These are phyloP conservation scores for Aegilops speltoides DNA, from an alignment of 176 grass and related monocot genomes.

Conservation along the genomic window DNA sequence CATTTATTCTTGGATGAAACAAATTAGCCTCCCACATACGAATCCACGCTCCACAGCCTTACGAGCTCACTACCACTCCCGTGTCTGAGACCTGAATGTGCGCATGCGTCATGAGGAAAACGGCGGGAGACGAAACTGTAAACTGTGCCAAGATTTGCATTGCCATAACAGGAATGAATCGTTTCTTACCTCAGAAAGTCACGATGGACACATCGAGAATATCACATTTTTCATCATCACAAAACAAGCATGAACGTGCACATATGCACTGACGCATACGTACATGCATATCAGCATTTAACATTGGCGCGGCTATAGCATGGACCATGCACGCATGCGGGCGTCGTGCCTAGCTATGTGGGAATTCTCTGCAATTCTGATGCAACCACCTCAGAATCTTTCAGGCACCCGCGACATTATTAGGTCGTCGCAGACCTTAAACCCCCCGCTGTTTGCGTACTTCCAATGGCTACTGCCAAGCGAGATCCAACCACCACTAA, in stretches of 20 bases:
- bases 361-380: constrained; percentile 9
- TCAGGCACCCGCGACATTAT: constrained; percentile 14
- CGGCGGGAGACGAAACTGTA: no score
- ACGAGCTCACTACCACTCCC: not conserved
- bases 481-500: not conserved
- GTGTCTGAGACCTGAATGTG: not conserved
- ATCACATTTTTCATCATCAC: not conserved
- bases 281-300: not conserved
- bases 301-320: not conserved
- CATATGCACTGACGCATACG: no score
- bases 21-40: not conserved
- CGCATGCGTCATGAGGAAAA: not conserved
- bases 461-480: constrained; percentile 3
- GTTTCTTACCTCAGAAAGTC: not conserved
- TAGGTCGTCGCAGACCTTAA: not conserved
- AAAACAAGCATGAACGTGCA: not conserved
- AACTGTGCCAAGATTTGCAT: constrained; percentile 33
- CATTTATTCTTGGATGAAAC: not conserved
- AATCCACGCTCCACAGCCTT: not conserved
- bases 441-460: not conserved
- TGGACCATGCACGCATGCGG: not conserved
- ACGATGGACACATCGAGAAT: not conserved
- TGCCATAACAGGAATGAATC: not conserved
- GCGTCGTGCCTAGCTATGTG: not conserved
- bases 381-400: constrained; percentile 19